phyloP scores from a whole-genome alignment of 352 stramenopile species.

The Globisporangium echinulatum region DNA sequence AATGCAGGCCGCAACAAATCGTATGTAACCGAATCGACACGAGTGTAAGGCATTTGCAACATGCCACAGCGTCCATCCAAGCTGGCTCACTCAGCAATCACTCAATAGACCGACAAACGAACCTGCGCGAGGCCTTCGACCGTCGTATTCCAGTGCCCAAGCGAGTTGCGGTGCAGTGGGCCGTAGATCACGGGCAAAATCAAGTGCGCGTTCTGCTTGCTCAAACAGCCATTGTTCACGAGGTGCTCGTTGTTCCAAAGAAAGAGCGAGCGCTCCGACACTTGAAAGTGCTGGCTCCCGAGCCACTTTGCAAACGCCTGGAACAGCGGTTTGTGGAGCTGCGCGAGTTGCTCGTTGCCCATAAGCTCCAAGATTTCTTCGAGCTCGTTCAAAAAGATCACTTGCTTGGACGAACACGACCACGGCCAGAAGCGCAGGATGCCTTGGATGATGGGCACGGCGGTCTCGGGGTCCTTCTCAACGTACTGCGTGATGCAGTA shows the following conservation, averaged over 20 bases:
- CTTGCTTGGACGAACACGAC: slow-evolving; percentile 92
- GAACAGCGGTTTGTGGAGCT: slow-evolving; percentile 80
- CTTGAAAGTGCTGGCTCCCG: slow-evolving; percentile 94
- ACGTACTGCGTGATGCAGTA: slow-evolving; percentile 99
- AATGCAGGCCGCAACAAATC: neutral
- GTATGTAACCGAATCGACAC: slow-evolving; percentile 3
- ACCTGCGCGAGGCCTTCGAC: slow-evolving; percentile 92
- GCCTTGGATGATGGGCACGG: slow-evolving; percentile 91
- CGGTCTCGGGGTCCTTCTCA: slow-evolving; percentile 98
- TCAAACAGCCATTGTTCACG: slow-evolving; percentile 93
- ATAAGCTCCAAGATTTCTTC: slow-evolving; percentile 98
- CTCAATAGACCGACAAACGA: slow-evolving; percentile 1
- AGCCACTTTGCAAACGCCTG: slow-evolving; percentile 84
- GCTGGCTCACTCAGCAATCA: too few relatives aligned
- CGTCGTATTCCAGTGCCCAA: slow-evolving; percentile 96
- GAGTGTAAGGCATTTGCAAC: neutral
- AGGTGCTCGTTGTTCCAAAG: slow-evolving; percentile 99
- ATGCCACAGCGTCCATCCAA: too few relatives aligned
- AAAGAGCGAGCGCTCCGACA: slow-evolving; percentile 95
- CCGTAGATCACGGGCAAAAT: slow-evolving; percentile 95
- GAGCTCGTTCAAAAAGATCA: slow-evolving; percentile 97
- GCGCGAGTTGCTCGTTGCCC: slow-evolving; percentile 65
- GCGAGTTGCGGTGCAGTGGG: slow-evolving; percentile 79
- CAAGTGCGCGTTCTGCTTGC: slow-evolving; percentile 88
- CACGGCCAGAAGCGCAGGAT: slow-evolving; percentile 96